A percentile compares a stretch with the other conserved stretches of the same genome.
phyloP scores from a whole-genome alignment of 345 rosid species.

The Barbarea vulgaris region DNA sequence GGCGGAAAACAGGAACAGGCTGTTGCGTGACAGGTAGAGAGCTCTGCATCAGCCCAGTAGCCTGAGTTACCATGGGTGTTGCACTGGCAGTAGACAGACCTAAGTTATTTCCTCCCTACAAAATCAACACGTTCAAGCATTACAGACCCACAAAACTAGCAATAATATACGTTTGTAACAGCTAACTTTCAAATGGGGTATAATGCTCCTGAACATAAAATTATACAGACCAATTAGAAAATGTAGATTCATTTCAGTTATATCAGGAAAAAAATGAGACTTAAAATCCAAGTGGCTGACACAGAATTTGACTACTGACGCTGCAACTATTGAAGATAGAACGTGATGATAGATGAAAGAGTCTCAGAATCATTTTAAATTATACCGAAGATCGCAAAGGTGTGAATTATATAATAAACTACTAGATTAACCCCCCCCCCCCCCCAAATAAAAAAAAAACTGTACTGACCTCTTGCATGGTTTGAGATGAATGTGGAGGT shows the following conservation, averaged over 20 bases:
- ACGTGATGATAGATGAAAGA: background rate
- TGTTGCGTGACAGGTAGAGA: conserved; percentile 80
- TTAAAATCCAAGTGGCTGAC: background rate
- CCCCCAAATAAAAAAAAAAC: too few species aligned
- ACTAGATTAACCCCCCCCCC: background rate
- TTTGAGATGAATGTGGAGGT: conserved; percentile 76
- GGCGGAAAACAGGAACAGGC: conserved; percentile 77
- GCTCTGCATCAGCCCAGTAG: conserved; percentile 80
- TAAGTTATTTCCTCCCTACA: conserved; percentile 75
- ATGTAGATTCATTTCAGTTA: background rate
- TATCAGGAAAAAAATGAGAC: background rate
- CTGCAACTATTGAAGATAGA: background rate
- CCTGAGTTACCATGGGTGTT: conserved; percentile 75
- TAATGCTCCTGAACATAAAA: background rate
- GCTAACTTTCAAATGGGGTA: background rate
- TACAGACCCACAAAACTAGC: conserved; percentile 19
- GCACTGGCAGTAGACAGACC: conserved; percentile 70
- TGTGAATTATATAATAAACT: background rate
- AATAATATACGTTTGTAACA: background rate
- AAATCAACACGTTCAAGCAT: conserved; percentile 39
- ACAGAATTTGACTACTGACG: background rate
- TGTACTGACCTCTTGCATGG: conserved; percentile 76
- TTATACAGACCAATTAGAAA: background rate
- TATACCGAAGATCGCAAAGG: background rate
- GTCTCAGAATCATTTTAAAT: conserved; percentile 4